phyloP scores from a whole-genome alignment of 257 asterid genomes.

The Solanum dulcamara region DNA sequence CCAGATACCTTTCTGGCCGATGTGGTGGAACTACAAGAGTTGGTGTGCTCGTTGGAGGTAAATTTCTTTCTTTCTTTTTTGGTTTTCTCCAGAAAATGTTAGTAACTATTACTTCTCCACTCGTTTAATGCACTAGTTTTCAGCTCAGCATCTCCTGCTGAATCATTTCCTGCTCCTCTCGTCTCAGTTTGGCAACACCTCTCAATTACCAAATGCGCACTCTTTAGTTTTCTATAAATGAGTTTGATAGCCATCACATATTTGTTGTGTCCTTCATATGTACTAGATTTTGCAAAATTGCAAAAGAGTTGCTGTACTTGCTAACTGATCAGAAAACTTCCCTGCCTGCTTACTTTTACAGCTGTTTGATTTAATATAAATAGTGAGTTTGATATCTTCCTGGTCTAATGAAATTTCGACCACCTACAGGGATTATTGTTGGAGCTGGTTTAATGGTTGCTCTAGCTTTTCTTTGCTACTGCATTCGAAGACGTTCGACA shows the following conservation, averaged over 20 bases:
- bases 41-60: slow-evolving; percentile 70
- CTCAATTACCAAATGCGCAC: not conserved
- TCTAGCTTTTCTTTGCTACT: slow-evolving; percentile 25
- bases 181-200: not conserved
- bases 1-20: slow-evolving; percentile 23
- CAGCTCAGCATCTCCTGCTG: not conserved
- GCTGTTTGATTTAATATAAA: not conserved
- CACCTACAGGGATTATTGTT: slow-evolving; percentile 40
- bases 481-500: slow-evolving; percentile 34
- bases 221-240: not conserved
- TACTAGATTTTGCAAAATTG: not conserved
- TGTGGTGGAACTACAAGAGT: slow-evolving; percentile 34
- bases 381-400: not conserved
- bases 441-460: slow-evolving; percentile 46
- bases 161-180: not conserved
- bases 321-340: not conserved
- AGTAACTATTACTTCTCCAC: not conserved
- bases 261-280: not conserved
- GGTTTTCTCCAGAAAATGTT: not conserved
- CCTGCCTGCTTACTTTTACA: not conserved
- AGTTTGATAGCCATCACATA: not conserved
- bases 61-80: not conserved
- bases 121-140: not conserved
- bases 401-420: not conserved
- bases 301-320: not conserved